These are phyloP conservation scores for Ophiocordyceps robertsii DNA, from an alignment of 2,329 filamentous ascomycete genomes.

Conservation along the genomic window DNA sequence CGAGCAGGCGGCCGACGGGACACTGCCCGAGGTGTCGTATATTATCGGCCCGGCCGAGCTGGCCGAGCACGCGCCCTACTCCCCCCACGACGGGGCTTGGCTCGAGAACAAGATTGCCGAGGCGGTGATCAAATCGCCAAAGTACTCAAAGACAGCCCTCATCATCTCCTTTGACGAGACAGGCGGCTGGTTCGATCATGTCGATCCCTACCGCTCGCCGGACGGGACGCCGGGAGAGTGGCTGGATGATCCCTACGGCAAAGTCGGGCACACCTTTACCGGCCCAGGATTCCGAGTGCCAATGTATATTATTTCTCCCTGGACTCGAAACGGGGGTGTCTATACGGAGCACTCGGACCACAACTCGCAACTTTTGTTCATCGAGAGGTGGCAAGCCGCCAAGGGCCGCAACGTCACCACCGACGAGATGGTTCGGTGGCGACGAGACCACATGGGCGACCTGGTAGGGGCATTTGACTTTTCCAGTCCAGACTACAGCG, in stretches of 20 bases:
- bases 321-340: slow-evolving; percentile 38
- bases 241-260: slow-evolving; percentile 27
- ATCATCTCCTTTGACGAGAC: slow-evolving; percentile 32
- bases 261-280: slow-evolving; percentile 22
- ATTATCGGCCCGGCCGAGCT: slow-evolving; percentile 36
- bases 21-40: slow-evolving; percentile 35
- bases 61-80: slow-evolving; percentile 39
- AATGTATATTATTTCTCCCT: slow-evolving; percentile 41
- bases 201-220: slow-evolving; percentile 35
- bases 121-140: slow-evolving; percentile 33
- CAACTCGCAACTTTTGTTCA: slow-evolving; percentile 39
- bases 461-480: slow-evolving; percentile 27
- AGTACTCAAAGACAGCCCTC: slow-evolving; percentile 33
- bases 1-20: slow-evolving; percentile 32
- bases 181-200: slow-evolving; percentile 41
- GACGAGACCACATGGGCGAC: slow-evolving; percentile 19
- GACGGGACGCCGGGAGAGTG: slow-evolving; percentile 36
- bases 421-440: slow-evolving; percentile 16
- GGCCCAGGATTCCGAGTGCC: slow-evolving; percentile 32
- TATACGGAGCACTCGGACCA: slow-evolving; percentile 42
- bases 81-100: slow-evolving; percentile 39
- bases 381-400: slow-evolving; percentile 31
- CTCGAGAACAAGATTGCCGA: slow-evolving; percentile 37
- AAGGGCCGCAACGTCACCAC: slow-evolving; percentile 24
- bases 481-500: slow-evolving; percentile 31